These are phyloP conservation scores for Fusarium sp. DNA, from an alignment of 2,329 filamentous ascomycete genomes.

Conservation along the genomic window DNA sequence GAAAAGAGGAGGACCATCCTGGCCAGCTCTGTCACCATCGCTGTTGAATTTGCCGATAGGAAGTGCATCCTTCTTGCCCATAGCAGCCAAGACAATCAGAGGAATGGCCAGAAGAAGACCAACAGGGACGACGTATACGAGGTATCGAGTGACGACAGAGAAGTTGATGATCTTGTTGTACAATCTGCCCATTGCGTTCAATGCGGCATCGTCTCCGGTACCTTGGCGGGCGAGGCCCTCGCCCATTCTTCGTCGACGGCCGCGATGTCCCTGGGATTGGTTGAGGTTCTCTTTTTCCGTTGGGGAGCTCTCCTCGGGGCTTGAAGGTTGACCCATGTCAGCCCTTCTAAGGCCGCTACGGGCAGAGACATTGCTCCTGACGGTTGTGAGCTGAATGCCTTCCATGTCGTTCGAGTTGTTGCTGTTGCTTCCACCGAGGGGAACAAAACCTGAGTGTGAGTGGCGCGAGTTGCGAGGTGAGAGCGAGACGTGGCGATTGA, in stretches of 20 bases:
- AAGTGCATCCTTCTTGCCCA: conserved; percentile 48
- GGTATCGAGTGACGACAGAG: conserved; percentile 73
- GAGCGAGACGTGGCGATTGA: conserved; percentile 48
- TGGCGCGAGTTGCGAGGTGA: conserved; percentile 55
- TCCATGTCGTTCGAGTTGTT: conserved; percentile 51
- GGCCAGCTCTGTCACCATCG: conserved; percentile 10
- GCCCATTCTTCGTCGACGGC: conserved; percentile 64
- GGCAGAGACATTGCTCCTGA: conserved; percentile 67
- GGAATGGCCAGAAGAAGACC: conserved; percentile 71
- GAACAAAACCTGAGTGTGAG: conserved; percentile 59
- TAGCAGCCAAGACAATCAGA: conserved; percentile 66
- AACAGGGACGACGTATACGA: conserved; percentile 75
- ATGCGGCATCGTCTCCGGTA: conserved; percentile 66
- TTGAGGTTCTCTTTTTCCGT: conserved; percentile 61
- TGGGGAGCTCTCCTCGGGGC: conserved; percentile 51
- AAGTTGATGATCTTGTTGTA: conserved; percentile 74
- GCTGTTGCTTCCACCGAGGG: conserved; percentile 52
- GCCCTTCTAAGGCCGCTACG: conserved; percentile 60
- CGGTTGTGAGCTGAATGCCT: conserved; percentile 67
- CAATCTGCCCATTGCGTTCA: conserved; percentile 75
- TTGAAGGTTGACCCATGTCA: conserved; percentile 50
- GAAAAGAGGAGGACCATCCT: conserved; percentile 64
- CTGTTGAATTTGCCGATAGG: conserved; percentile 27
- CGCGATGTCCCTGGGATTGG: conserved; percentile 52
- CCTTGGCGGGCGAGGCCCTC: conserved; percentile 57